Evolutionary conservation across 2,329 filamentous ascomycete species (phyloP).

Genomic region (Neonectria coccinea): DNA sequence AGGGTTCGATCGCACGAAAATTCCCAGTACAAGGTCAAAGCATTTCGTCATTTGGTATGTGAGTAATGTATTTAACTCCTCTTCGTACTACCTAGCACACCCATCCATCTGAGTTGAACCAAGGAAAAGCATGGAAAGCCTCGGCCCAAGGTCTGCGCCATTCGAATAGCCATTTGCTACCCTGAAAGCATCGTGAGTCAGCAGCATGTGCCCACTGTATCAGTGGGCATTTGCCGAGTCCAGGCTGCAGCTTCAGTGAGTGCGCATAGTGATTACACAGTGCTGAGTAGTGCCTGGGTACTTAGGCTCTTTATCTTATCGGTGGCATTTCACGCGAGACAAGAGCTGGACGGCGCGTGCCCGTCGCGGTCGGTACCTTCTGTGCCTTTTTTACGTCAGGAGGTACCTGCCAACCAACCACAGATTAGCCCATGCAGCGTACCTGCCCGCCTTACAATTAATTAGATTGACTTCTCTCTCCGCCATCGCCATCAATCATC

Average conservation of each 20-base stretch:
- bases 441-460: conserved; percentile 22
- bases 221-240: conserved; percentile 1
- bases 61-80: conserved; percentile 8
- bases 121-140: conserved; percentile 34
- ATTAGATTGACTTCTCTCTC: conserved; percentile 15
- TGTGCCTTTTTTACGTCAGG: conserved; percentile 9
- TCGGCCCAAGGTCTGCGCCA: conserved; percentile 32
- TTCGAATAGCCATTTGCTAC: not conserved
- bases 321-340: no score
- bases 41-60: conserved; percentile 28
- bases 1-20: not conserved
- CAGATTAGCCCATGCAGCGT: conserved; percentile 25
- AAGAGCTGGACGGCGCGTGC: not conserved
- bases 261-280: not conserved
- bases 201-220: not conserved
- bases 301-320: conserved; percentile 26
- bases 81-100: not conserved
- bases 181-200: not conserved
- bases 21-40: not conserved
- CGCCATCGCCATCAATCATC: conserved; percentile 6
- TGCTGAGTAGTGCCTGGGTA: not conserved
- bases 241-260: not conserved
- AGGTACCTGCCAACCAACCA: conserved; percentile 21
- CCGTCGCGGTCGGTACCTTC: conserved; percentile 11
- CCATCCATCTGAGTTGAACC: not conserved